Evolutionary conservation across 169 alveolate genomes (phyloP).

Genomic region (Plasmodium gonderi): DNA sequence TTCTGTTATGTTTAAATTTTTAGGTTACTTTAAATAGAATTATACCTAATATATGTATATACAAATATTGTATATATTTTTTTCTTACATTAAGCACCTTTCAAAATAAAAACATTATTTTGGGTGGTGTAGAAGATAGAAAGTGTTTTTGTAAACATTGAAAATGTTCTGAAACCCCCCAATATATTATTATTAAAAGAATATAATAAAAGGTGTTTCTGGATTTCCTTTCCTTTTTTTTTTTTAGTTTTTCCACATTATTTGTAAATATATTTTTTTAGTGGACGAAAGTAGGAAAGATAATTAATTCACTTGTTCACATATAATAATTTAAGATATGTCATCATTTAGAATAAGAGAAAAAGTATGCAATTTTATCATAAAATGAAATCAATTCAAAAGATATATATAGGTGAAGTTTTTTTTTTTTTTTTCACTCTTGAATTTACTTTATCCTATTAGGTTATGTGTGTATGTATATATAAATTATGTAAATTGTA

Average conservation of each 20-base stretch:
- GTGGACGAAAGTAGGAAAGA: background rate
- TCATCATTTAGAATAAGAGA: background rate
- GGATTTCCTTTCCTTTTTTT: background rate
- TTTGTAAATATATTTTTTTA: background rate
- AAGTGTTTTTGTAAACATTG: background rate
- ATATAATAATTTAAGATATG: background rate
- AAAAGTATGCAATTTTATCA: background rate
- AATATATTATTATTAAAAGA: background rate
- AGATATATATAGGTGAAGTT: background rate
- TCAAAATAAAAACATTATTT: background rate
- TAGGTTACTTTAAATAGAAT: background rate
- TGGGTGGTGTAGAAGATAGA: background rate
- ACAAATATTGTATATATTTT: background rate
- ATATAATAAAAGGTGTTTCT: background rate
- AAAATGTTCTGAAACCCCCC: background rate
- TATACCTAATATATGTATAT: background rate
- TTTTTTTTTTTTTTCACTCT: background rate
- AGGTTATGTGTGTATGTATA: background rate
- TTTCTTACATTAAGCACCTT: background rate
- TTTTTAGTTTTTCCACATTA: background rate
- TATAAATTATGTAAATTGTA: background rate
- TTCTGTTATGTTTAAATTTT: background rate
- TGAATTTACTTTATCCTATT: background rate
- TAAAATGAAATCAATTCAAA: background rate
- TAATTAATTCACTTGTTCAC: background rate